Evolutionary conservation across 2,329 filamentous ascomycete genomes (phyloP), one percentile per base, ranked within the genome.

Genomic region (Neoascochyta sp.): DNA sequence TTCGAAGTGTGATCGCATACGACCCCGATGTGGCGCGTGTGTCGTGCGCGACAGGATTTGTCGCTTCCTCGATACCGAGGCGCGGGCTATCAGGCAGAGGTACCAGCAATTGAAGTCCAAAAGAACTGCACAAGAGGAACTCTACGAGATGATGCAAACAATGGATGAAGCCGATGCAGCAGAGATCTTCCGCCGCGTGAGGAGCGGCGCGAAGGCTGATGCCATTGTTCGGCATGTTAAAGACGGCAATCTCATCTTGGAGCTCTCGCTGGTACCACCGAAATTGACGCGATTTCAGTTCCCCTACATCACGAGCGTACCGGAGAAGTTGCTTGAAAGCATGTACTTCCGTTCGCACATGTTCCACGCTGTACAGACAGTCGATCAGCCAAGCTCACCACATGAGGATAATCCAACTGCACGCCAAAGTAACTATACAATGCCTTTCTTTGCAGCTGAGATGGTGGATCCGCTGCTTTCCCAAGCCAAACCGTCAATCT

Each of bases 391-490:
- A 31, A 2, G 7, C 15, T 10, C 12, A n/a, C 8, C 13, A 22
- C 7, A 22, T 15, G 5, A 12, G 15, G 17, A 10, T 8, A 27
- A 24, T 5, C 13, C 28, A 18, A 31, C 27, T 4, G 21, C n/a
- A 8, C 11, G 24, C 24, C 8, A 21, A 4, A 20, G 28, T 5
- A 25, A 24, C 15, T 34, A 29, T 22, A 11, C 20, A 11, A 11
- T 38, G 14, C 34, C 34, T 7, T 35, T 27, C 16, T 17, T 19
- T 9, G 16, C 24, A 6, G 27, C 24, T 15, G 24, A 24, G n/a
- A 36, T 45, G 16, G 15, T 36, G 13, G 39, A 42, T 27, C 16
- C 12, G 4, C 16, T 45, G 10, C 15, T 13, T 5, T 19, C 30
- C 7, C 16, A 34, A 1, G 4, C 17, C 1, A 32, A 19, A 11